Conservation (phyloP, 148 eudicot species). For the Amaranthus palmeri region DNA sequence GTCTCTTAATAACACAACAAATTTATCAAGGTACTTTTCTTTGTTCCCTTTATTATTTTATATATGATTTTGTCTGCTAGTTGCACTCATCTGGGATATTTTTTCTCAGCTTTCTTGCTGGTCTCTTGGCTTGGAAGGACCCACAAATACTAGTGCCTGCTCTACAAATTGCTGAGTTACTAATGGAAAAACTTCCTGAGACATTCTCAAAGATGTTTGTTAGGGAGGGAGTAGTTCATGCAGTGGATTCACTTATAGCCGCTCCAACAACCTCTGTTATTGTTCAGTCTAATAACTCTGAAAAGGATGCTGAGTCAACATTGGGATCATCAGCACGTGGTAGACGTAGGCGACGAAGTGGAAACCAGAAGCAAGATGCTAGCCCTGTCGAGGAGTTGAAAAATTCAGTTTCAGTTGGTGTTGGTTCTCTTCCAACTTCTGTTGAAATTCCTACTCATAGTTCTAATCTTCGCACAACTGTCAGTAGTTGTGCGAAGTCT, state of each 20-base stretch:
- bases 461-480: constrained; percentile 64
- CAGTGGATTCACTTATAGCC: constrained; percentile 70
- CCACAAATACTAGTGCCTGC: constrained; percentile 94
- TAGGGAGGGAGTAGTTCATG: constrained; percentile 97
- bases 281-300: constrained; percentile 40
- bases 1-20: constrained; percentile 56
- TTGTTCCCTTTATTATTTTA: background rate
- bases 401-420: constrained; percentile 38
- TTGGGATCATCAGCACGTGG: constrained; percentile 68
- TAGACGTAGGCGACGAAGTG: constrained; percentile 76
- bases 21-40: constrained; percentile 72
- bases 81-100: background rate
- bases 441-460: constrained; percentile 45
- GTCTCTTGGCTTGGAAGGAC: constrained; percentile 97
- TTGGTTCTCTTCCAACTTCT: constrained; percentile 70
- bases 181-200: constrained; percentile 93
- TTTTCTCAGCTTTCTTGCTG: constrained; percentile 77
- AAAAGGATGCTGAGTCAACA: constrained; percentile 63
- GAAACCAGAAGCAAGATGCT: constrained; percentile 51
- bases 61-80: background rate
- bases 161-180: constrained; percentile 89
- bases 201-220: constrained; percentile 90
- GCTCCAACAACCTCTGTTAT: constrained; percentile 35
- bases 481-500: constrained; percentile 70
- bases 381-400: constrained; percentile 55